Conservation (phyloP, 345 rosid species). For the Gossypium herbaceum region DNA sequence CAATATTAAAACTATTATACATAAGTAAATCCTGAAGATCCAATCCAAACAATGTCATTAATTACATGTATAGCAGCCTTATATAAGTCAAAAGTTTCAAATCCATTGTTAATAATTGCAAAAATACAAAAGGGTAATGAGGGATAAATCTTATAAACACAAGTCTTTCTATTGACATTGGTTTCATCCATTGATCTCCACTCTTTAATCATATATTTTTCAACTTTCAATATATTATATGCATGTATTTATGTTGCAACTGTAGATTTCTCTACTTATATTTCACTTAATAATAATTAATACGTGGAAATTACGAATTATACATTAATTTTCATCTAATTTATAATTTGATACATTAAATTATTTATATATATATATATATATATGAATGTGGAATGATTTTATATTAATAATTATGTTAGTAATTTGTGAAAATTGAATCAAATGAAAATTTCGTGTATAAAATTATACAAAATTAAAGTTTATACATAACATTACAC, state of each 20-base stretch:
- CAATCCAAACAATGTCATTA: neutral
- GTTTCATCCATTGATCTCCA: neutral
- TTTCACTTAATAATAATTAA: neutral
- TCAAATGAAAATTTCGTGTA: no score
- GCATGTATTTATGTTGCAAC: neutral
- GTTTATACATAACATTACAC: no score
- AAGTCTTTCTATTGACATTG: slow-evolving; percentile 15
- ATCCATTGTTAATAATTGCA: neutral
- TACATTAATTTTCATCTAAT: no score
- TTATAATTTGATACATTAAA: no score
- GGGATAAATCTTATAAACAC: neutral
- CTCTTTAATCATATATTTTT: neutral
- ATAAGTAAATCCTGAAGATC: neutral
- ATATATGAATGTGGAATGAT: no score
- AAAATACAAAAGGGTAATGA: neutral
- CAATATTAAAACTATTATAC: no score
- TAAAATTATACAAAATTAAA: no score
- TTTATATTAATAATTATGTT: no score
- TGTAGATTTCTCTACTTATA: neutral
- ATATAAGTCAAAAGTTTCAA: neutral
- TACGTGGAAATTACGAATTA: no score
- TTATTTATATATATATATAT: no score
- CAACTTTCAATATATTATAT: neutral
- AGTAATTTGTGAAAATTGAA: no score
- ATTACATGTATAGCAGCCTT: neutral